Percentiles rank a stretch among this genome's conserved stretches.
phyloP scores from a whole-genome alignment of 2,329 filamentous ascomycete species.

The Aphanoascus verrucosus region DNA sequence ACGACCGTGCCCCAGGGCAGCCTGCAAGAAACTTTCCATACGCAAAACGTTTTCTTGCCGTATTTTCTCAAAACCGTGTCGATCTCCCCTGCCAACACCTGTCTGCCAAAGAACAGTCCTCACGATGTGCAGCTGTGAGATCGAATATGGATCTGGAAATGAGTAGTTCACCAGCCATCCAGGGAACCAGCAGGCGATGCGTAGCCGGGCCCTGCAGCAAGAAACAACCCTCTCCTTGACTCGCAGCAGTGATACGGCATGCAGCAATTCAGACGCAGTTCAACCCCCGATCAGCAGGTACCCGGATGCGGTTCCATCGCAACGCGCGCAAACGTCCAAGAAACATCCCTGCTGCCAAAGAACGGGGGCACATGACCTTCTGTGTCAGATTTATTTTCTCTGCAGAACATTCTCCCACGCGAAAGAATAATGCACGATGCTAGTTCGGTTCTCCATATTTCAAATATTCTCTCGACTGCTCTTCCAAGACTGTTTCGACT shows the following conservation, averaged over 20 bases:
- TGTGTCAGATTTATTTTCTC: neutral
- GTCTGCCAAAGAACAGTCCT: neutral
- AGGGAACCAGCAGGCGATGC: neutral
- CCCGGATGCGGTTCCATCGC: constrained; percentile 6
- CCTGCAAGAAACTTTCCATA: constrained; percentile 7
- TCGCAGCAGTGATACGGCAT: neutral
- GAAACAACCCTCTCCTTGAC: neutral
- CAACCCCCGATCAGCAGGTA: constrained; percentile 2
- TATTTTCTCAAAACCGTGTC: neutral
- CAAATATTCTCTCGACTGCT: neutral
- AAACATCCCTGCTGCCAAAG: neutral
- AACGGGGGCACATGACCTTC: neutral
- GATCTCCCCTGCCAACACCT: neutral
- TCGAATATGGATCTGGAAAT: neutral
- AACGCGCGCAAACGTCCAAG: neutral
- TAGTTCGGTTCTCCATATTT: neutral
- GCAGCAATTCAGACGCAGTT: neutral
- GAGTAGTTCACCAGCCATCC: neutral
- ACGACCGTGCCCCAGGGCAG: neutral
- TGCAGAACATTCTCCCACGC: no score
- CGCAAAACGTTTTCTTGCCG: neutral
- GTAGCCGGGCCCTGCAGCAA: neutral
- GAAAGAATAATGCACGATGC: neutral
- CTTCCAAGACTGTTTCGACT: neutral
- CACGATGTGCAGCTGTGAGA: neutral